A percentile compares a stretch with the other conserved stretches of the same genome.
These are phyloP conservation scores for Linnemannia schmuckeri DNA, from an alignment of 192 early-diverging fungal genomes.

Conservation along the genomic window DNA sequence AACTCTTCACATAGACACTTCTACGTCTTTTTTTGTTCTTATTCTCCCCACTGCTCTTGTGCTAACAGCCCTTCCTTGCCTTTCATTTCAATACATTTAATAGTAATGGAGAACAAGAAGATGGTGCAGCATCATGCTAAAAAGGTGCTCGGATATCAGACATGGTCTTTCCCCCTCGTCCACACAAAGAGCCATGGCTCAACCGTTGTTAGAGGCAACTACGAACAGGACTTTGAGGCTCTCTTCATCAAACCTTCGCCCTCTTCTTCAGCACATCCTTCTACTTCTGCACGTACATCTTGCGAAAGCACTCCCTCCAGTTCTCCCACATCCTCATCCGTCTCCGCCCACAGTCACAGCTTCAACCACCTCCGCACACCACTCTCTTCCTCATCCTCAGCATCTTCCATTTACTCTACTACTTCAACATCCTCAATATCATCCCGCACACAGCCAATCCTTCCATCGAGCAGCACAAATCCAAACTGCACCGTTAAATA, in stretches of 20 bases:
- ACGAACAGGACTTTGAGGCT: conserved; percentile 36
- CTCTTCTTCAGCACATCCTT: neutral
- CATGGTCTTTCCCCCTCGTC: conserved; percentile 29
- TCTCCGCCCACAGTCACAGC: neutral
- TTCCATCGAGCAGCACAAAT: conserved; percentile 32
- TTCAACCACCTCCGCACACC: neutral
- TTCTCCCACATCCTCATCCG: conserved; percentile 8
- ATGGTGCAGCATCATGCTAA: conserved; percentile 12
- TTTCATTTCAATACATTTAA: neutral
- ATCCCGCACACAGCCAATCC: neutral
- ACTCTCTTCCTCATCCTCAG: neutral
- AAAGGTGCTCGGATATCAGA: conserved; percentile 34
- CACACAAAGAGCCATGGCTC: conserved; percentile 39
- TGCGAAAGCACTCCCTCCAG: neutral
- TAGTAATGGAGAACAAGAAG: conserved; percentile 23
- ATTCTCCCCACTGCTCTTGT: neutral
- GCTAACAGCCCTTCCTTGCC: too few relatives aligned
- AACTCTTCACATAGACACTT: neutral
- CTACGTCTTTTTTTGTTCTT: neutral
- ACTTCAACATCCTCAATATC: neutral
- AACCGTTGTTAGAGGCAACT: conserved; percentile 23
- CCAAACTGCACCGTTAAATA: conserved; percentile 20
- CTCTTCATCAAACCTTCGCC: conserved; percentile 9
- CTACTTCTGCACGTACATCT: neutral
- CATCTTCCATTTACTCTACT: neutral